Base-by-base conservation (phyloP, 257 asterid species). In the Scutellaria minor region DNA sequence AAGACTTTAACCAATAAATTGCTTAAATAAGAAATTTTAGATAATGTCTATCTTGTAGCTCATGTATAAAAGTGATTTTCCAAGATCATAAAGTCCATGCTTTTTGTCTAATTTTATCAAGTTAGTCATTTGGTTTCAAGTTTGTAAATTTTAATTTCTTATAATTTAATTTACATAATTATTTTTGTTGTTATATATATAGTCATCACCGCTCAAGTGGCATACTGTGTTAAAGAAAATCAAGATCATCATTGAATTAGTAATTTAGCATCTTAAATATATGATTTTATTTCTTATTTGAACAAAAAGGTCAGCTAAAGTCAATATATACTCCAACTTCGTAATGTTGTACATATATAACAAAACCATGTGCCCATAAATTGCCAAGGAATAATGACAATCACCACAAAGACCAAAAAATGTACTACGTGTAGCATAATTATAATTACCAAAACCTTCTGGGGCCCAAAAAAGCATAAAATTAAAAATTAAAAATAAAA, bases 351-450 rank as follows among this genome's bases (percentile, higher is more conserved):
- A 40, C 56, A 51, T 31, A 74, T 68, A 70, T 64, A 66, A 78
- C 85, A 75, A 75, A 82, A 70, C 79, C 89, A 87, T 84, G 89
- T 87, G 89, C 64, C 81, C 72, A 48, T 67, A 71, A 65, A 64
- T 80, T 66, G 72, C 67, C 69, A 42, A 71, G 68, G 73, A 75
- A 87, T 87, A 75, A 87, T 85, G 81, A 77, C 88, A 72, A 35
- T 78, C 81, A 75, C 79, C 47, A 76, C 18, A 65, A 65, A 68
- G 58, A 62, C 77, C 73, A 48, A 77, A 55, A 51, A 55, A 39
- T 39, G 50, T 74, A 74, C 70, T 64, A 74, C 76, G 69, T 45
- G 70, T 74, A 68, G 27, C 59, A 55, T 62, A 79, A 74, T 47
- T 68, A 69, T 69, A 68, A 46, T 74, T 78, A 62, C 63, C 78